Conservation (phyloP, 2,329 filamentous ascomycete genomes). For the Paecilomyces dactylethromorphus region DNA sequence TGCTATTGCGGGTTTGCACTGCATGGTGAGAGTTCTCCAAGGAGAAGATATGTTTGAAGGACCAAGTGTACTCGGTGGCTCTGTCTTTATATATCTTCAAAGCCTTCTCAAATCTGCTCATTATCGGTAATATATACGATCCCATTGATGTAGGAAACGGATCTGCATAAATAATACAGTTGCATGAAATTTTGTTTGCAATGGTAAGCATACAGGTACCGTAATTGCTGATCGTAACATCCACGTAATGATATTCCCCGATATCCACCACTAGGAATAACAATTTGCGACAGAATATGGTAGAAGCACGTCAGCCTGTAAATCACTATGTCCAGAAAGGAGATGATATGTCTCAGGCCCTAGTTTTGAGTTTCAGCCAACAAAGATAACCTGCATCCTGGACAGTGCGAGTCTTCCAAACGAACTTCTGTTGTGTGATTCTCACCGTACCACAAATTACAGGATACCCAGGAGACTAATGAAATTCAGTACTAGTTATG, state of each 20-base stretch:
- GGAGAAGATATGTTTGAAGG: neutral
- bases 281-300: neutral
- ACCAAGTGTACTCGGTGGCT: neutral
- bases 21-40: constrained; percentile 10
- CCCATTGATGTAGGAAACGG: neutral
- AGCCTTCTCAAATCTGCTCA: neutral
- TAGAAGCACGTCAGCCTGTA: neutral
- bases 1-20: constrained; percentile 55
- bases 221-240: neutral
- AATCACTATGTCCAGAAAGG: neutral
- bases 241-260: neutral
- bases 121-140: neutral
- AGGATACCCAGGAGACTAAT: no score
- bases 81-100: neutral
- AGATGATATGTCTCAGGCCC: neutral
- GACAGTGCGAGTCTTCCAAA: neutral
- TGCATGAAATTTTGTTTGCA: neutral
- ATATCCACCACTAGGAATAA: neutral
- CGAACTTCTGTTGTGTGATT: neutral
- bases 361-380: neutral
- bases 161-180: neutral
- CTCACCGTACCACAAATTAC: no score
- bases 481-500: no score
- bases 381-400: neutral
- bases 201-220: neutral